Evolutionary conservation across 169 alveolate species (phyloP).

Genomic region (Babesia bigemina): DNA sequence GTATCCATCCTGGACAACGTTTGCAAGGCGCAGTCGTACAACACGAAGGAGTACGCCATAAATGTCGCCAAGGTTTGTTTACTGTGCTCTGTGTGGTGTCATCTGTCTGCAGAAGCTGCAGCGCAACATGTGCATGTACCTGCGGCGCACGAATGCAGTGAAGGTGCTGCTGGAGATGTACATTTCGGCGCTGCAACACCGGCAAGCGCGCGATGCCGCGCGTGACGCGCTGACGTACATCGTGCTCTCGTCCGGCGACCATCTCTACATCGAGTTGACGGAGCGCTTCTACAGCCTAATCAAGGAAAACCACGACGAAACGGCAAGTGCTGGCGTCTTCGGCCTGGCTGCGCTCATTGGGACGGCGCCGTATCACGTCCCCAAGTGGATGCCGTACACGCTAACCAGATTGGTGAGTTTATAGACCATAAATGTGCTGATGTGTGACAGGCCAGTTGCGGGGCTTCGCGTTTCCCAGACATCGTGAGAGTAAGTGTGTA

Average conservation of each 20-base stretch:
- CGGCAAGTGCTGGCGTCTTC: constrained; percentile 33
- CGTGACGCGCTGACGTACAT: constrained; percentile 32
- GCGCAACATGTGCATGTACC: constrained; percentile 53
- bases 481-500: constrained; percentile 23
- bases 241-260: constrained; percentile 29
- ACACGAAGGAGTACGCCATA: constrained; percentile 9
- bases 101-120: constrained; percentile 18
- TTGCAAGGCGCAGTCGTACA: constrained; percentile 18
- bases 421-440: not conserved
- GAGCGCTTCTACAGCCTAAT: constrained; percentile 25
- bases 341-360: constrained; percentile 55
- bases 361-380: constrained; percentile 63
- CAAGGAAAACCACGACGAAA: constrained; percentile 8
- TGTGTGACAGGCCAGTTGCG: constrained; percentile 55
- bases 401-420: constrained; percentile 48
- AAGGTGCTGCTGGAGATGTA: constrained; percentile 7
- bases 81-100: not conserved
- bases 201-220: constrained; percentile 21
- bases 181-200: constrained; percentile 24
- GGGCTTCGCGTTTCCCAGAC: constrained; percentile 41
- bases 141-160: constrained; percentile 21
- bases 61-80: constrained; percentile 31
- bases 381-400: constrained; percentile 61
- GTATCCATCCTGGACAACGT: constrained; percentile 8
- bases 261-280: constrained; percentile 29